These are phyloP conservation scores for Sanghuangporus weigelae DNA, from an alignment of 1,284 basidiomycete species.

Conservation along the genomic window DNA sequence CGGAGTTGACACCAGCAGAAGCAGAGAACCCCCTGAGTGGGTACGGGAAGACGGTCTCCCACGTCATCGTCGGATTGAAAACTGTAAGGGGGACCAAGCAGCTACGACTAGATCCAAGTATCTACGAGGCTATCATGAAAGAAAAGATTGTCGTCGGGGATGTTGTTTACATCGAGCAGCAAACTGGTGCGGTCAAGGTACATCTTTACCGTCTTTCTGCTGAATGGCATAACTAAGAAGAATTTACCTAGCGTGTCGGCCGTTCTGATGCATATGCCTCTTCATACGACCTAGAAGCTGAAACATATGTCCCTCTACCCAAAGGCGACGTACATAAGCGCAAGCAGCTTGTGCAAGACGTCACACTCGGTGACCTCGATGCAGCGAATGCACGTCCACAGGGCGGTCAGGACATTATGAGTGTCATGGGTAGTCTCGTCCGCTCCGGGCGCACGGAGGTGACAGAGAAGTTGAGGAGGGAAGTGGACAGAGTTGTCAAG, in stretches of 20 bases:
- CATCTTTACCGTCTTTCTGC: conserved; percentile 18
- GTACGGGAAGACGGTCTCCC: conserved; percentile 97
- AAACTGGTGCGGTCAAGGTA: conserved; percentile 95
- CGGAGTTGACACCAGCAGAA: conserved; percentile 93
- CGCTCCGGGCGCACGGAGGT: conserved; percentile 94
- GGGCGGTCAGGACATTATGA: conserved; percentile 97
- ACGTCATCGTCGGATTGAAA: conserved; percentile 95
- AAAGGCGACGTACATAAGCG: conserved; percentile 98
- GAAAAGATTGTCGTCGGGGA: conserved; percentile 97
- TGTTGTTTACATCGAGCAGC: conserved; percentile 93
- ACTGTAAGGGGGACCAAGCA: conserved; percentile 99
- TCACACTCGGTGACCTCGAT: conserved; percentile 94
- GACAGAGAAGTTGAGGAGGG: conserved; percentile 91
- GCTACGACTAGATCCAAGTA: conserved; percentile 88
- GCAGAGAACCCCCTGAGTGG: conserved; percentile 93
- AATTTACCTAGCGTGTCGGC: conserved; percentile 70
- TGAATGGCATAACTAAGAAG: not conserved
- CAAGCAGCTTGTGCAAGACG: conserved; percentile 97
- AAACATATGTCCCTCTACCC: conserved; percentile 96
- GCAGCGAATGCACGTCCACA: conserved; percentile 95
- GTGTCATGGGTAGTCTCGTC: conserved; percentile 95
- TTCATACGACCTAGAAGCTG: conserved; percentile 97
- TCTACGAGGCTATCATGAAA: conserved; percentile 97
- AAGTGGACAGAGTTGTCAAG: conserved; percentile 99
- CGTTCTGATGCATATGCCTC: conserved; percentile 97